Evolutionary conservation across 805 yeast genomes (phyloP).

Genomic region (Debaryomyces castellii): DNA sequence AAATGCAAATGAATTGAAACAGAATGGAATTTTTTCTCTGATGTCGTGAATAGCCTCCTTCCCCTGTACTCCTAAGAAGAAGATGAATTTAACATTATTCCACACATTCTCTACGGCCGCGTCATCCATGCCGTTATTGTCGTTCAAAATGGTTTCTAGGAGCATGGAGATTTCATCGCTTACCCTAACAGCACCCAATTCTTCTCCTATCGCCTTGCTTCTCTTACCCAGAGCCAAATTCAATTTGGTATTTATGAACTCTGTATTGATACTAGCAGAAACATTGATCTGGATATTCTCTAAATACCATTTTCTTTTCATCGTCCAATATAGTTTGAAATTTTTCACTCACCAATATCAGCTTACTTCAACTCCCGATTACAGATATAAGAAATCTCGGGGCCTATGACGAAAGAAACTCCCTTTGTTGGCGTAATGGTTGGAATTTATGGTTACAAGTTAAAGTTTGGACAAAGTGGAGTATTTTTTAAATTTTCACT

Average conservation of each 20-base stretch:
- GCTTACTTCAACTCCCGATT: background rate
- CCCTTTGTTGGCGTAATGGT: background rate
- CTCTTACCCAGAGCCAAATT: background rate
- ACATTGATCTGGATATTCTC: background rate
- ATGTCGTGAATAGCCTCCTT: constrained; percentile 24
- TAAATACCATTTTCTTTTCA: constrained; percentile 1
- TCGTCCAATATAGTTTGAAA: background rate
- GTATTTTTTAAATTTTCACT: background rate
- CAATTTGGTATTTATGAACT: background rate
- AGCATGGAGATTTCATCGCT: background rate
- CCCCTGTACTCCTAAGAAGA: constrained; percentile 33
- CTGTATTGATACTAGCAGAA: background rate
- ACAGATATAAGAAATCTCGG: background rate
- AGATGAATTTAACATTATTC: constrained; percentile 12
- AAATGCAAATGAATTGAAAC: constrained; percentile 10
- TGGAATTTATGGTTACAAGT: background rate
- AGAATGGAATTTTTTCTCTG: constrained; percentile 8
- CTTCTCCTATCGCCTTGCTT: background rate
- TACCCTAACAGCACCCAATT: background rate
- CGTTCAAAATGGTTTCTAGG: background rate
- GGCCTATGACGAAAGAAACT: background rate
- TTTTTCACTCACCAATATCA: background rate
- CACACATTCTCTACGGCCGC: background rate
- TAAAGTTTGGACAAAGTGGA: background rate
- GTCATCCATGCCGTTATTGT: background rate